Base-by-base conservation (phyloP, 2,329 filamentous ascomycete species). In the Aspergillus hiratsukae region DNA sequence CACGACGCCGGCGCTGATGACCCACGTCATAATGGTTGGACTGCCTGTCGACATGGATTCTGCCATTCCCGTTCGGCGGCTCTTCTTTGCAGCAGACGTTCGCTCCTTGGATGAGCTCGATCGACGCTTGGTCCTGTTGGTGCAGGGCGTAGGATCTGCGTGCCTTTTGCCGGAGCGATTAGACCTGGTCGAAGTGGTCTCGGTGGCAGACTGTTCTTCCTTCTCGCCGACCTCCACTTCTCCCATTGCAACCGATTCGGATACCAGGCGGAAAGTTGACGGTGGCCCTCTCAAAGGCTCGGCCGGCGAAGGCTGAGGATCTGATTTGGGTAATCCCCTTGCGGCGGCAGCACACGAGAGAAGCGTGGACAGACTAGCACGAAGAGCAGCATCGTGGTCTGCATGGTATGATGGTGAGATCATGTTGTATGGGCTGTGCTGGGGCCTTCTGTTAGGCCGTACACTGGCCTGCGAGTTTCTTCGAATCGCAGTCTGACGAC, bases 311-410 rank as follows among this genome's bases (percentile, higher is more conserved):
- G 68, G 72, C 49, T 69, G 69, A 41, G 59, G 68, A 49, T 73
- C 76, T 57, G 66, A 66, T 69, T 94, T 96, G 0, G 88, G 85
- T 17, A 94, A 79, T 3, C 89, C 88, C 46, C 94, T 84, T 1
- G 93, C 94, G 0, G 93, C 94, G 3, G 92, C 91, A 0, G 91
- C 93, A 67, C 91, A 96, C n/a, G 93, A 97, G 11, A 99, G 83
- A 11, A 99, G 82, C 0, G 94, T 97, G 0, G 91, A 96, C n/a
- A 99, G 81, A 50, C 91, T 96, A 21, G 94, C 91, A 35, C 94
- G 87, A 10, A 99, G 81, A 1, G 91, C 94, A 29, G 91, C 94
- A 66, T 99, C 94, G 66, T 97, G 92, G 65, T 97, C 91, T 49
- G 90, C 87, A 64, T 91, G 90, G 65, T 90, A 85, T 3, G 85